These are phyloP conservation scores for Mortierella sp. DNA, from an alignment of 371 early-diverging fungal genomes.

Conservation along the genomic window DNA sequence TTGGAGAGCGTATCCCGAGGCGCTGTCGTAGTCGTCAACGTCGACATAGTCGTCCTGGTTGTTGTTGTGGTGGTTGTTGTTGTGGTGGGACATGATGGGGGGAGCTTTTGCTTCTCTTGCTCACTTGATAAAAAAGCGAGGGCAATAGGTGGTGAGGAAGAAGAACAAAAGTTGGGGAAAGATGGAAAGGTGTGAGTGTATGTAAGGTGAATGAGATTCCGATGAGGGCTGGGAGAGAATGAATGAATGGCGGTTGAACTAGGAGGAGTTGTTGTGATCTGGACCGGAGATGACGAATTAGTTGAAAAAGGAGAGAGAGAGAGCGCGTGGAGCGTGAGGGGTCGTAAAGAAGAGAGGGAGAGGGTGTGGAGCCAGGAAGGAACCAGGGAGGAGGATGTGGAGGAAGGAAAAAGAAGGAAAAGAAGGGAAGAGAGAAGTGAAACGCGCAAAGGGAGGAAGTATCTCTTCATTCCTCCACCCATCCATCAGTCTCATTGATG, in stretches of 20 bases:
- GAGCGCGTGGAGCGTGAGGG: not conserved
- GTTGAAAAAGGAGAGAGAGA: not conserved
- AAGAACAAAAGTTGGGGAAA: not conserved
- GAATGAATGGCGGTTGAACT: not conserved
- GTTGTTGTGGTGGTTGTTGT: not conserved
- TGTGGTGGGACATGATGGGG: conserved; percentile 19
- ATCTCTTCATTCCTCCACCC: no score
- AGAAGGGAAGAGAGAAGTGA: not conserved
- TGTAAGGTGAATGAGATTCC: conserved; percentile 13
- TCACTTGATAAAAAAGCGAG: not conserved
- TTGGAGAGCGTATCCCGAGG: conserved; percentile 11
- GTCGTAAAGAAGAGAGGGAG: not conserved
- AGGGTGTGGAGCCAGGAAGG: not conserved
- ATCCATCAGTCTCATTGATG: not conserved
- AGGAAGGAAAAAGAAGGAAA: not conserved
- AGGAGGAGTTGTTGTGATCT: not conserved
- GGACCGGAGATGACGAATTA: not conserved
- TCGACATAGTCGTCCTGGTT: not conserved
- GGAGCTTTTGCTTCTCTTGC: not conserved
- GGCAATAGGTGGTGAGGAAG: not conserved
- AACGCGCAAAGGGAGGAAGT: no score
- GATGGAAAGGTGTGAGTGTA: conserved; percentile 8
- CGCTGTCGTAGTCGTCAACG: conserved; percentile 15
- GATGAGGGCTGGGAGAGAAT: not conserved
- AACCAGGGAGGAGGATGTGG: not conserved